Evolutionary conservation across 345 rosid species (phyloP), one percentile per base, ranked within the genome.

Genomic region (Arabis alpina): DNA sequence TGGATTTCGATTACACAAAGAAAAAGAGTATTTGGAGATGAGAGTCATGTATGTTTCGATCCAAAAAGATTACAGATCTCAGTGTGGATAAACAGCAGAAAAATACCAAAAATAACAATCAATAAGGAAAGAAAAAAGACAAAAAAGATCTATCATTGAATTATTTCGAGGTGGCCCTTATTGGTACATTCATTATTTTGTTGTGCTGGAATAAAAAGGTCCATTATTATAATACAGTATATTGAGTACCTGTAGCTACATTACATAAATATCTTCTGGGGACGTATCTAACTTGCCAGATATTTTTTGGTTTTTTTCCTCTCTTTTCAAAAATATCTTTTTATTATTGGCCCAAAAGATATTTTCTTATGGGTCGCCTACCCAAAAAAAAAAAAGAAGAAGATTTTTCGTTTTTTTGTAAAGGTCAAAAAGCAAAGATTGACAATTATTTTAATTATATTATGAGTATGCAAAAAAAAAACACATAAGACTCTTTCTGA

Each of bases 401-500:
- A 59, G 66, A 74, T 66, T 59, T 67, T 66, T 57, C n/a, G 53
- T 41, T 40, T 64, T 41, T 40, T 64, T 52, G 54, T 7, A 73
- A 36, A 73, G 71, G 68, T 74, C 77, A 74, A 67, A 74, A 67
- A 74, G 71, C 60, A 24, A 19, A 54, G n/a, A 62, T 36, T 8
- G 34, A 71, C n/a, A 34, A 34, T 28, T 28, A 28, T 14, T 19
- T 19, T 19, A 19, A 53, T 42, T 52, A 53, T 52, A 53, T 52
- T 30, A 15, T 16, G 32, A 50, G 54, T 34, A 34, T 6, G 14
- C 40, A 43, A 27, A 61, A 52, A 63, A 43, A 27, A 61, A 52
- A 63, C 10, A 28, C 8, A 55, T 1, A 41, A 53, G 48, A 9
- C 39, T 59, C 3, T 58, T 14, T 70, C 10, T 70, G 75, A 76